Base-by-base conservation (phyloP, 306 rosid species). In the Quercus gilva region DNA sequence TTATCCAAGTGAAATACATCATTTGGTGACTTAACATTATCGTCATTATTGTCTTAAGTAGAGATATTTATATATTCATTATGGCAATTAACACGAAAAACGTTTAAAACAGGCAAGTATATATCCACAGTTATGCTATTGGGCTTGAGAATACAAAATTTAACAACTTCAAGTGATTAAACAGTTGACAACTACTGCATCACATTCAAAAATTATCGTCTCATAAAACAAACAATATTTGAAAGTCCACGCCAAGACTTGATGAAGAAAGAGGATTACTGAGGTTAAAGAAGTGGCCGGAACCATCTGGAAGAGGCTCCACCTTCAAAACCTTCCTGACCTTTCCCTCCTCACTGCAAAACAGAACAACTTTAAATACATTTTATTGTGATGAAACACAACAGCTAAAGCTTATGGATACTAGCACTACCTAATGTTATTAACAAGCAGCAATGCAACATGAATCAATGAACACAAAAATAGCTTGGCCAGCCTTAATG, bases 231-330 rank as follows among this genome's bases (percentile, higher is more conserved):
- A 26, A 78, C 52, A 74, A 15, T 31, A 59, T 33, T 64, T 59
- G 63, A 13, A 67, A 31, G 69, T 18, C 69, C 55, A 25, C 58
- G 31, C 31, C 21, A 65, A 72, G 74, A 74, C 60, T 71, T 89
- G 67, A 63, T 65, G 81, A 67, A 81, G 79, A 77, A 81, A 78
- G 81, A 74, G 79, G 26, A 83, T 92, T 91, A 94, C 99, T 87
- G 53, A 94, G 90, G 86, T 94, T 92, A 84, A 94, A 94, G 84
- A 90, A 89, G 88, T 84, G 94, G 65, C 99, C 99, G 75, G 97
- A 92, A 81, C 95, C 94, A 72, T 94, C 99, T 0, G 94, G 95
- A 76, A 92, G 88, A 80, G 99, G 97, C 86, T 94, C 99, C 82
- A 94, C 86, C 89, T 91, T 94, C 82, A 94, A 87, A 67, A 94